phyloP scores from a whole-genome alignment of 192 early-diverging fungal species.

The Coemansia sp. region DNA sequence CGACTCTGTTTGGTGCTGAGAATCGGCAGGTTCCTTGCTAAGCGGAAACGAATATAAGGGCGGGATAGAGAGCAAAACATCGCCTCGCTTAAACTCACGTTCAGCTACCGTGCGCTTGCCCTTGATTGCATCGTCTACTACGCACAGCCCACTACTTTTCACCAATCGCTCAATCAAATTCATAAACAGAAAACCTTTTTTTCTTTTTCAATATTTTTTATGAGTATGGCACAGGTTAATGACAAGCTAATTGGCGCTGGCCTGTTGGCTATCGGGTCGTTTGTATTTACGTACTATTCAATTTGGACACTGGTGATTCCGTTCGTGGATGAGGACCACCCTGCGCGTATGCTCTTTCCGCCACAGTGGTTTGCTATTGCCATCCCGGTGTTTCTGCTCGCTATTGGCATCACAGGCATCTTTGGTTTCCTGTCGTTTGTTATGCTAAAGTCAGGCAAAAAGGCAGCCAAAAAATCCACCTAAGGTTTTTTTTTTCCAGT shows the following conservation, averaged over 20 bases:
- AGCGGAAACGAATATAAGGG: constrained; percentile 26
- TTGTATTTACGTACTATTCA: constrained; percentile 86
- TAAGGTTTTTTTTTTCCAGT: constrained; percentile 20
- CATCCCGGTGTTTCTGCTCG: constrained; percentile 76
- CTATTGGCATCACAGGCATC: constrained; percentile 73
- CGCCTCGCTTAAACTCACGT: constrained; percentile 20
- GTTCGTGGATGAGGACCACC: constrained; percentile 76
- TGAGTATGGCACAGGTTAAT: constrained; percentile 48
- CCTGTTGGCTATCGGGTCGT: constrained; percentile 64
- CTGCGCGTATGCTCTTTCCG: constrained; percentile 74
- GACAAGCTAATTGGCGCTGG: constrained; percentile 81
- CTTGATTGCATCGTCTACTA: constrained; percentile 20
- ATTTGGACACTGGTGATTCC: constrained; percentile 88
- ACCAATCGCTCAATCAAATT: constrained; percentile 12
- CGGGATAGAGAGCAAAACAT: constrained; percentile 18
- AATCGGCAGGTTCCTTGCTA: background rate
- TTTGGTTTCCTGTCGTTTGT: constrained; percentile 78
- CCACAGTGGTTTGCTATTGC: constrained; percentile 83
- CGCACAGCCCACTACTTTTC: constrained; percentile 10
- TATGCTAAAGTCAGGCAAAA: constrained; percentile 77
- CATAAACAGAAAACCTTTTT: background rate
- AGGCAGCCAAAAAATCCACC: constrained; percentile 68
- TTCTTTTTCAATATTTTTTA: background rate
- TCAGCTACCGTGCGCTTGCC: constrained; percentile 21
- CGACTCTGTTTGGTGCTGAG: background rate